Conservation (phyloP, 2,329 filamentous ascomycete species). For the Aureobasidium sp. region DNA sequence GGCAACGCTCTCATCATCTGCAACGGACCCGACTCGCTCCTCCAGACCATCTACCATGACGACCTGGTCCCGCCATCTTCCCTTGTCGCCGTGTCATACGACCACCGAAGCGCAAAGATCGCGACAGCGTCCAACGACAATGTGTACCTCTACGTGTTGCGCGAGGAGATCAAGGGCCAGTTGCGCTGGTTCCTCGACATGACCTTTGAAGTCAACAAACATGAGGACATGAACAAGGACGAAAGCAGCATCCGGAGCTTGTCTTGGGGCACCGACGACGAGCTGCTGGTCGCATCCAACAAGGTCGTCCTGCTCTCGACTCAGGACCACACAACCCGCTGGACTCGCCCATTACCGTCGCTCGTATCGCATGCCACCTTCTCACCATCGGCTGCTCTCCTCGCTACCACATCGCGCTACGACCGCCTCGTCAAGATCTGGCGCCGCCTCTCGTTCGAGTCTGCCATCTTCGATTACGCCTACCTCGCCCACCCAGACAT, state of each 20-base stretch:
- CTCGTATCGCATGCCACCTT: conserved; percentile 65
- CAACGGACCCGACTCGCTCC: conserved; percentile 59
- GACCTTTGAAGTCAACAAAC: conserved; percentile 34
- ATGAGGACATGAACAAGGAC: too few relatives aligned
- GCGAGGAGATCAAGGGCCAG: conserved; percentile 65
- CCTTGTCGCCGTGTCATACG: conserved; percentile 70
- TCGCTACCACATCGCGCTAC: conserved; percentile 71
- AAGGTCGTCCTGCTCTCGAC: conserved; percentile 63
- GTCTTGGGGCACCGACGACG: conserved; percentile 81
- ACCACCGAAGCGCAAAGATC: conserved; percentile 78
- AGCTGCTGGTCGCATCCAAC: conserved; percentile 69
- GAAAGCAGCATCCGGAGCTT: conserved; percentile 43
- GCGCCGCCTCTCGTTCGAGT: conserved; percentile 78
- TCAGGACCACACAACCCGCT: conserved; percentile 40
- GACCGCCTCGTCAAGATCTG: conserved; percentile 89
- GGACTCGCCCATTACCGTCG: conserved; percentile 67
- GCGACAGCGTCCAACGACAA: conserved; percentile 59
- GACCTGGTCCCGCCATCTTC: conserved; percentile 43
- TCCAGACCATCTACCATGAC: conserved; percentile 89
- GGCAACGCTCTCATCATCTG: conserved; percentile 83
- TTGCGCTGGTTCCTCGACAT: conserved; percentile 61
- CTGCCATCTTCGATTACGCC: conserved; percentile 80
- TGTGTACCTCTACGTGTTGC: conserved; percentile 71
- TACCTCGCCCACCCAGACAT: conserved; percentile 78
- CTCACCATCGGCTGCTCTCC: conserved; percentile 79